Base-by-base conservation (phyloP, 2,329 filamentous ascomycete species). In the Trichoderma sp. region DNA sequence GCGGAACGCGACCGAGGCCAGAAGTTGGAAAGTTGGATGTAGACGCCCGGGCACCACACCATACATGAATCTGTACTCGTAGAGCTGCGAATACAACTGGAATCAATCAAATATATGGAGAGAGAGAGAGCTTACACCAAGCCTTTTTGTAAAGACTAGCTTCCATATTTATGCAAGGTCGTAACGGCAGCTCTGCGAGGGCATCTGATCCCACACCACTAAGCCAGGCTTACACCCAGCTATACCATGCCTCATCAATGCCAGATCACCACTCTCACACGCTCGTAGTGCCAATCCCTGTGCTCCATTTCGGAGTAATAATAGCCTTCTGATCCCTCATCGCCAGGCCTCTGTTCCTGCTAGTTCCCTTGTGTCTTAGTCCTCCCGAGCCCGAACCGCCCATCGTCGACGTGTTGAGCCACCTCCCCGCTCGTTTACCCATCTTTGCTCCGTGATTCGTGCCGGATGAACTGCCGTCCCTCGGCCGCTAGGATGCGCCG, bases 381-480 rank as follows among this genome's bases (percentile, higher is more conserved):
- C 49, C 56, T 67, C 55, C 65, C 65, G 65, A 67, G 46, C 24
- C 65, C 65, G 65, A 60, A 26, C 63, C 37, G 63, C 63, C 18
- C 39, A 43, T 43, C 39, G 39, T 43, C 18, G 18, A 43, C 39
- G 16, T n/a, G 39, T 43, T 43, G 37, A 51, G 60, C 60, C 51
- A 37, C 46, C 63, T 66, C 63, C 63, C 63, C 63, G 63, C 63
- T 52, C 37, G 54, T 30, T 24, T 26, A 11, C 14, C n/a, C 43
- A 49, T 26, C 26, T 49, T 26, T 46, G 37, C 28, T 64, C 24
- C 39, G 39, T 60, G 37, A 14, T 49, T 46, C 37, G 37, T 49
- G 56, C 34, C 56, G 3, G 14, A 26, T 51, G 18, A n/a, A 32
- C 14, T 24, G 21, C 11, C 34, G 18, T 59, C 10, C n/a, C 32